Conservation (phyloP, 2,329 filamentous ascomycete species). For the Pseudogymnoascus sp. region DNA sequence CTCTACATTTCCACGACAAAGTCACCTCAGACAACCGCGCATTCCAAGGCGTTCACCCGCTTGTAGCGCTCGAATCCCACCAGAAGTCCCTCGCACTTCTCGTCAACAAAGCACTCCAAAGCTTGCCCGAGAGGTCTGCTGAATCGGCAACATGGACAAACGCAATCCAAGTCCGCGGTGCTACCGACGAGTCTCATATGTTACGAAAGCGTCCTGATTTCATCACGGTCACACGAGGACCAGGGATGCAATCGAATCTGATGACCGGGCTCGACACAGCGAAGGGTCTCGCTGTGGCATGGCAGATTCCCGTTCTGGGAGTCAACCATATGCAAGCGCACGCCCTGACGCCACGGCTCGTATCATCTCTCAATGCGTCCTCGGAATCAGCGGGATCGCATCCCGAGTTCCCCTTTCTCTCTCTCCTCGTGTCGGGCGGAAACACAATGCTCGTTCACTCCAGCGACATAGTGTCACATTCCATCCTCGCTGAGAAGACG, state of each 20-base stretch:
- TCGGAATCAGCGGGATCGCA: conserved; percentile 12
- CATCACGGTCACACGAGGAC: conserved; percentile 81
- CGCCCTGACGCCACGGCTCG: conserved; percentile 76
- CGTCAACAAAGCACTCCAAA: conserved; percentile 52
- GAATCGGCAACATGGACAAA: conserved; percentile 16
- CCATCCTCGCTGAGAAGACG: conserved; percentile 61
- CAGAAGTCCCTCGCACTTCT: conserved; percentile 61
- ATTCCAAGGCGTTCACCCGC: conserved; percentile 73
- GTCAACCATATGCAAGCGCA: conserved; percentile 98
- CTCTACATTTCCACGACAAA: conserved; percentile 70
- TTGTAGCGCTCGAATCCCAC: conserved; percentile 68
- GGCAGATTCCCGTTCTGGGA: conserved; percentile 72
- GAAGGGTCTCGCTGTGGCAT: conserved; percentile 79
- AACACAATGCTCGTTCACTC: conserved; percentile 84
- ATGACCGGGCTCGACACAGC: conserved; percentile 72
- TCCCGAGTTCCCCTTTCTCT: conserved; percentile 75
- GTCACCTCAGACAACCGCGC: conserved; percentile 70
- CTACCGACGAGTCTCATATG: neutral
- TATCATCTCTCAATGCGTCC: conserved; percentile 44
- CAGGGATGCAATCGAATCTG: conserved; percentile 77
- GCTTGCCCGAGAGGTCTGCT: conserved; percentile 33
- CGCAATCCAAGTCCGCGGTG: conserved; percentile 16
- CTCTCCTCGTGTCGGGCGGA: conserved; percentile 82
- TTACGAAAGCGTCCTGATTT: conserved; percentile 60
- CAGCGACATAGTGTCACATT: conserved; percentile 57